A percentile compares a stretch with the other conserved stretches of the same genome.
Evolutionary conservation across 2,329 filamentous ascomycete genomes (phyloP).

Genomic region (Colletotrichum tropicale): DNA sequence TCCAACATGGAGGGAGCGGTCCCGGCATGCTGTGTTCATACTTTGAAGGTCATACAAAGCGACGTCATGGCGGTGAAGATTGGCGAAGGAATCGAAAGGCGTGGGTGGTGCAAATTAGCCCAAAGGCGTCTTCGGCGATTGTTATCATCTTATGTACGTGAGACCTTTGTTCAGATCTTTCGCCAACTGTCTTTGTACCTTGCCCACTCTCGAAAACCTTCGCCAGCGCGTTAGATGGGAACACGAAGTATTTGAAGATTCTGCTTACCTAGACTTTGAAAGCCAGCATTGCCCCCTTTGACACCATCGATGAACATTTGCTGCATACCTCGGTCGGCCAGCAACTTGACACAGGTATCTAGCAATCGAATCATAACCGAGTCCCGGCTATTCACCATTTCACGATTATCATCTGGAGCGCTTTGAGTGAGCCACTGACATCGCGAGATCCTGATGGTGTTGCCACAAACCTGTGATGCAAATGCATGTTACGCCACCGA

Average conservation of each 20-base stretch:
- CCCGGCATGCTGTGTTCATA: not conserved
- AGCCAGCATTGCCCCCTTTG: constrained; percentile 52
- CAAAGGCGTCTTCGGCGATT: not conserved
- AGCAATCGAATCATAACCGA: constrained; percentile 58
- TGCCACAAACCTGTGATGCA: constrained; percentile 57
- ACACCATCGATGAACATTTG: constrained; percentile 61
- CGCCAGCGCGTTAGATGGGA: not conserved
- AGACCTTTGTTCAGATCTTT: constrained; percentile 6
- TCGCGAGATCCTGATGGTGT: not conserved
- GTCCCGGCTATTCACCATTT: constrained; percentile 48
- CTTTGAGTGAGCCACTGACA: not conserved
- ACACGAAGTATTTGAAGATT: not conserved
- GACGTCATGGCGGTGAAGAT: not conserved
- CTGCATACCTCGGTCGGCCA: constrained; percentile 55
- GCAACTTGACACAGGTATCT: constrained; percentile 52
- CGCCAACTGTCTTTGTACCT: constrained; percentile 60
- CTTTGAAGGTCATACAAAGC: not conserved
- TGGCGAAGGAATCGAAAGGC: not conserved
- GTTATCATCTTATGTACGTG: not conserved
- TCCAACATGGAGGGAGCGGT: not conserved
- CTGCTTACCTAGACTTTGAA: constrained; percentile 56
- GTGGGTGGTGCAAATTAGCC: not conserved
- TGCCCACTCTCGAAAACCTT: constrained; percentile 65
- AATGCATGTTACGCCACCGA: constrained; percentile 66
- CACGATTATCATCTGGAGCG: constrained; percentile 45